Percentiles rank a stretch among this genome's conserved stretches.
phyloP scores from a whole-genome alignment of 768 basidiomycete species.

The Amanita brunnescens region DNA sequence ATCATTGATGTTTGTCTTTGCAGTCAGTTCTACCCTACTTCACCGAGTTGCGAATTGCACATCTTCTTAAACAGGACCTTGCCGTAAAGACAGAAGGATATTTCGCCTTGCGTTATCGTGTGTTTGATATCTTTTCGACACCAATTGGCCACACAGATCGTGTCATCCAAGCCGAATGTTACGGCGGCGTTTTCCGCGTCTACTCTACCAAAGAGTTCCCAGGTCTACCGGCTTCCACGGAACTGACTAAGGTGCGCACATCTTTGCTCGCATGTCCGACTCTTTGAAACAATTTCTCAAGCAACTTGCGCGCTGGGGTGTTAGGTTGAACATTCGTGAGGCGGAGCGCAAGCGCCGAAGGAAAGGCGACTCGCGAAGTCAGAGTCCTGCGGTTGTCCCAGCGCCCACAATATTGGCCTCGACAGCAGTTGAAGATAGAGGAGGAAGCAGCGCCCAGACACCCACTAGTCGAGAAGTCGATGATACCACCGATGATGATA shows the following conservation, averaged over 20 bases:
- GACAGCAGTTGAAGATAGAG: neutral
- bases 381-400: constrained; percentile 7
- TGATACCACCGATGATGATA: neutral
- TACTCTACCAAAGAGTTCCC: constrained; percentile 71
- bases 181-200: constrained; percentile 53
- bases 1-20: constrained; percentile 53
- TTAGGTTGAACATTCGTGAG: constrained; percentile 52
- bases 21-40: constrained; percentile 30
- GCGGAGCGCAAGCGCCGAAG: constrained; percentile 45
- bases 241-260: constrained; percentile 49
- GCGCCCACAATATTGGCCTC: neutral
- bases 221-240: constrained; percentile 55
- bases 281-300: constrained; percentile 12
- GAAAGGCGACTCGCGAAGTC: constrained; percentile 20
- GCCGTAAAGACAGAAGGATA: constrained; percentile 60
- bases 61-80: constrained; percentile 43
- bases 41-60: neutral
- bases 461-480: neutral
- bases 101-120: constrained; percentile 57
- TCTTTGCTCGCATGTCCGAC: neutral
- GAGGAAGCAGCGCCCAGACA: neutral
- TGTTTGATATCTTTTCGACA: constrained; percentile 50
- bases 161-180: constrained; percentile 54
- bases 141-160: constrained; percentile 23
- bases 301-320: constrained; percentile 49